Percentiles rank a stretch among this genome's conserved stretches.
phyloP scores from a whole-genome alignment of 805 yeast species.

The Metschnikowia chrysomelidarum region DNA sequence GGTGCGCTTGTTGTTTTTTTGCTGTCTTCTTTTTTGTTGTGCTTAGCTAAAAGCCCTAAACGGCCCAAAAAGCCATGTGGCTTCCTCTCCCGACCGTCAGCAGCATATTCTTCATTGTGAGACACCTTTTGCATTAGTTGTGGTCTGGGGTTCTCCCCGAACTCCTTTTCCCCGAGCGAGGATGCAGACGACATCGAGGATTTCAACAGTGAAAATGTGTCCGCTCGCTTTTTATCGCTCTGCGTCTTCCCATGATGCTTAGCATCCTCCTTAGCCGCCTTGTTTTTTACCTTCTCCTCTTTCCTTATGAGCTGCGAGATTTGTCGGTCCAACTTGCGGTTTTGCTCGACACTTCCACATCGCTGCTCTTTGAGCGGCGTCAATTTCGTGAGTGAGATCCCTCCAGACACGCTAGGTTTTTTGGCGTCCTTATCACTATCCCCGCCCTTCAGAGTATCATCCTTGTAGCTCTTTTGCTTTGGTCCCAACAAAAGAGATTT shows the following conservation, averaged over 20 bases:
- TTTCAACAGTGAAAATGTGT: slow-evolving; percentile 5
- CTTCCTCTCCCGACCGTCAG: slow-evolving; percentile 2
- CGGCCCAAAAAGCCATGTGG: slow-evolving; percentile 18
- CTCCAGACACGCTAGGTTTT: slow-evolving; percentile 1
- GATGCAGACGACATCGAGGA: slow-evolving; percentile 9
- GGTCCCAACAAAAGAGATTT: slow-evolving; percentile 6
- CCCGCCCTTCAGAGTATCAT: neutral
- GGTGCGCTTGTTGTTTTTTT: slow-evolving; percentile 3
- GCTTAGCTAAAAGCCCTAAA: slow-evolving; percentile 16
- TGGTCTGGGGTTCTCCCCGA: slow-evolving; percentile 17
- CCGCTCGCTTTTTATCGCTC: slow-evolving; percentile 14
- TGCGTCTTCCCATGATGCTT: slow-evolving; percentile 12
- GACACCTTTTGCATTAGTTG: neutral
- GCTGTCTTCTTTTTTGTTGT: slow-evolving; percentile 11
- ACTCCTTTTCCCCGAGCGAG: slow-evolving; percentile 6
- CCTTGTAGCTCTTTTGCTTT: slow-evolving; percentile 7
- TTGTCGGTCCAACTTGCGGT: slow-evolving; percentile 31
- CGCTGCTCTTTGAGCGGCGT: slow-evolving; percentile 31
- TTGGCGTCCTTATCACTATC: neutral
- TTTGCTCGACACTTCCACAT: slow-evolving; percentile 19
- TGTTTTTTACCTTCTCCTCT: slow-evolving; percentile 27
- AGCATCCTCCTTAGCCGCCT: slow-evolving; percentile 18
- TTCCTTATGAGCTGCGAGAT: slow-evolving; percentile 32
- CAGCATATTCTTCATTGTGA: neutral
- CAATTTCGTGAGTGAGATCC: slow-evolving; percentile 13